Evolutionary conservation across 495 filamentous ascomycete genomes (phyloP).

Genomic region (Thermochaetoides thermophila): DNA sequence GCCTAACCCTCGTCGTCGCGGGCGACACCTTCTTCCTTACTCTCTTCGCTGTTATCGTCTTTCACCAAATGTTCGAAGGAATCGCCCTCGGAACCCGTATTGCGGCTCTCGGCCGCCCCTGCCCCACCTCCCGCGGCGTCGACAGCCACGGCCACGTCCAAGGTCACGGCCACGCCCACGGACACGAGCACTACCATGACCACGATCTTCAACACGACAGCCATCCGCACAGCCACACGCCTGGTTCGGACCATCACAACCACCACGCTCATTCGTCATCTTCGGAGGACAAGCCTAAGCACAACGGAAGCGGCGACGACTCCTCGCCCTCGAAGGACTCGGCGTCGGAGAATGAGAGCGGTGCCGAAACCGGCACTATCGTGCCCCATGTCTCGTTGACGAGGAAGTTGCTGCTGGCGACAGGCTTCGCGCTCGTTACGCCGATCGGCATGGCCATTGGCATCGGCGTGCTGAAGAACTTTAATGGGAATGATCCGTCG

Average conservation of each 20-base stretch:
- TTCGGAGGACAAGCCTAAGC: background rate
- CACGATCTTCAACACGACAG: background rate
- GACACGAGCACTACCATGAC: slow-evolving; percentile 8
- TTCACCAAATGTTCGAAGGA: slow-evolving; percentile 67
- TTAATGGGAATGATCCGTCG: slow-evolving; percentile 40
- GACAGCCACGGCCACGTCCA: background rate
- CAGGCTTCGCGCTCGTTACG: slow-evolving; percentile 39
- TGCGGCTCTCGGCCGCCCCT: slow-evolving; percentile 31
- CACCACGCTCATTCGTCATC: background rate
- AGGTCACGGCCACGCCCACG: slow-evolving; percentile 1
- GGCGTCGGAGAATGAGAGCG: too few species aligned
- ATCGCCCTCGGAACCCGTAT: slow-evolving; percentile 63
- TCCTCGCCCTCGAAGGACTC: too few species aligned
- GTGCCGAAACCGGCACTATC: slow-evolving; percentile 51
- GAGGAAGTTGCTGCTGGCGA: slow-evolving; percentile 33
- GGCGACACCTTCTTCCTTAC: slow-evolving; percentile 40
- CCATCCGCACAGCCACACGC: background rate
- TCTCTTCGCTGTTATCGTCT: slow-evolving; percentile 43
- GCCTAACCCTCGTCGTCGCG: slow-evolving; percentile 42
- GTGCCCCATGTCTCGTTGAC: slow-evolving; percentile 36
- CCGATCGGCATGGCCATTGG: slow-evolving; percentile 47
- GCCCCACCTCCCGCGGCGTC: slow-evolving; percentile 1
- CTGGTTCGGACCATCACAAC: background rate
- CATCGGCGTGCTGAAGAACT: slow-evolving; percentile 34
- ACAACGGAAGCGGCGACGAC: background rate